Base-by-base conservation (phyloP, 371 early-diverging fungal genomes). In the Lichtheimia corymbifera region DNA sequence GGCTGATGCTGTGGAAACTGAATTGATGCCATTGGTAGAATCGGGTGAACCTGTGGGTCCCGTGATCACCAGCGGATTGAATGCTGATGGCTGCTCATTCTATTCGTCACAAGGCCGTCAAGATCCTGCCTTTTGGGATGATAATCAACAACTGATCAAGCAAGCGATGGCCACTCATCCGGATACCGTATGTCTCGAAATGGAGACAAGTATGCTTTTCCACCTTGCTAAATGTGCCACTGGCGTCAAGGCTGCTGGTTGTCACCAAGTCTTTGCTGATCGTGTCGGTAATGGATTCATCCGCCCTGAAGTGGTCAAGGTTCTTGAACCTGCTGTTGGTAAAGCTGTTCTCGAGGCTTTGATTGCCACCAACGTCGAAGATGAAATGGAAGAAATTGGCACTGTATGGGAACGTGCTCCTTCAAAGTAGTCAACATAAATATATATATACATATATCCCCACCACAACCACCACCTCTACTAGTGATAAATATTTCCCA, bases 161-260 rank as follows among this genome's bases (percentile, higher is more conserved):
- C 61, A 76, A 4, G 68, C 83, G 30, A 30, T 89, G 28, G 58
- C 55, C 0, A 63, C 69, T n/a, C 79, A 86, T 59, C 92, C 91
- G 15, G 73, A 78, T 14, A 85, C 87, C 0, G 70, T 83, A 54
- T 90, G 91, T 0, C 71, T 96, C 18, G 96, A 97, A 73, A 97
- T 97, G 98, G 98, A 97, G 73, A 86, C 89, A 0, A 92, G 86
- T 56, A 88, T 87, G 84, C 66, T 97, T 43, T 89, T 90, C 76
- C 96, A 96, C 65, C 68, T 96, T 40, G 95, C 96, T 14, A 67
- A 68, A 41, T 75, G 81, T 30, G 73, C 82, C 17, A 70, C 69
- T 3, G 62, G 56, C 22, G 88, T 97, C 51, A 79, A 82, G 4
- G 92, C 93, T 0, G 89, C 92, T 22, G 94, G 92, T 17, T 87